Conservation (phyloP, 78 protist species). For the Carpediemonas membranifera region DNA sequence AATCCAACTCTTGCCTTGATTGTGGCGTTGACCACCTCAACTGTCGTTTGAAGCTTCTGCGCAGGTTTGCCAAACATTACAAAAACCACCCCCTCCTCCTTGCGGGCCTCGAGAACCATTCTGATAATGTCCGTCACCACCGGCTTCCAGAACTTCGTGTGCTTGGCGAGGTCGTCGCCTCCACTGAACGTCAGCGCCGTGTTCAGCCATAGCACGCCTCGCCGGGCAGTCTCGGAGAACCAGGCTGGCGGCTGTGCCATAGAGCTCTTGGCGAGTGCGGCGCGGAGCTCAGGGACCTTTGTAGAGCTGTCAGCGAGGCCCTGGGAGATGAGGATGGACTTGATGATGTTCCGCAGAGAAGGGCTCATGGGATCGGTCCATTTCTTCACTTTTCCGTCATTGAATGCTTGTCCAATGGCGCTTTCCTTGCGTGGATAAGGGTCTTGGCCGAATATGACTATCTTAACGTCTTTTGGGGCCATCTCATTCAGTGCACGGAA, state of each 20-base stretch:
- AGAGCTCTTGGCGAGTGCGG: not conserved
- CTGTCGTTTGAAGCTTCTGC: too few relatives aligned
- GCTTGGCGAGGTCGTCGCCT: not conserved
- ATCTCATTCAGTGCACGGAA: too few relatives aligned
- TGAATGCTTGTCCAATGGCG: not conserved
- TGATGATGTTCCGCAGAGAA: not conserved
- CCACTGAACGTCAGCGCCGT: not conserved
- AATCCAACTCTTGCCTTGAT: too few relatives aligned
- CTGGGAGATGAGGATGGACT: not conserved
- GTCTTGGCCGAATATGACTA: not conserved
- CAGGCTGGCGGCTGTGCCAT: not conserved
- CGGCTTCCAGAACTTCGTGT: too few relatives aligned
- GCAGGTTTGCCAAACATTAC: too few relatives aligned
- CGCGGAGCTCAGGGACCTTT: not conserved
- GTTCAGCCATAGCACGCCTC: not conserved
- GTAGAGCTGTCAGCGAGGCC: not conserved
- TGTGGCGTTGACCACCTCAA: too few relatives aligned
- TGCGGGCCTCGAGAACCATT: too few relatives aligned
- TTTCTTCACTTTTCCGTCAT: not conserved
- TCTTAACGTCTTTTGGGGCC: not conserved
- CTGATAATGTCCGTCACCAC: too few relatives aligned
- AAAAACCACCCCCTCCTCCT: too few relatives aligned
- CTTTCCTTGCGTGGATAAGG: not conserved
- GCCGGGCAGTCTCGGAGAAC: not conserved
- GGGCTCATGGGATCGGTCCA: not conserved